phyloP scores from a whole-genome alignment of 352 stramenopile genomes.

The Phytophthora foliorum region DNA sequence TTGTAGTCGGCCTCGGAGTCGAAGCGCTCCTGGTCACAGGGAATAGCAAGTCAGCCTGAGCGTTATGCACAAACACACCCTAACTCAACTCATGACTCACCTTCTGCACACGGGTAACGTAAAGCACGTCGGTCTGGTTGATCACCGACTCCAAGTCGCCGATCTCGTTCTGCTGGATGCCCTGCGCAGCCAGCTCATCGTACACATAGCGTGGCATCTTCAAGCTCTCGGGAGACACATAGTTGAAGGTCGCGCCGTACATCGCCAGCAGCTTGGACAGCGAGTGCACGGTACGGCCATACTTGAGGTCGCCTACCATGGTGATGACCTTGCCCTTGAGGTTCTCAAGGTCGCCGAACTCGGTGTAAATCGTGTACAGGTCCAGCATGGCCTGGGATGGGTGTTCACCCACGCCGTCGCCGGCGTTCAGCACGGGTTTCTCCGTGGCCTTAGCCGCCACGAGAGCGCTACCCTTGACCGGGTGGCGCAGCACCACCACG shows the following conservation, averaged over 20 bases:
- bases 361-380: constrained; percentile 97
- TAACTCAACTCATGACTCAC: constrained; percentile 14
- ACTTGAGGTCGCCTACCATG: constrained; percentile 99
- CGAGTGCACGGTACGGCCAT: constrained; percentile 99
- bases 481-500: constrained; percentile 96
- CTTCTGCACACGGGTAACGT: constrained; percentile 98
- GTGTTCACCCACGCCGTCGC: constrained; percentile 98
- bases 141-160: constrained; percentile 91
- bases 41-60: constrained; percentile 6
- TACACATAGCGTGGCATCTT: constrained; percentile 89
- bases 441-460: constrained; percentile 78
- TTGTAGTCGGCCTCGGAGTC: constrained; percentile 95
- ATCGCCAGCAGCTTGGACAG: constrained; percentile 95
- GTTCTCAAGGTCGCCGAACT: constrained; percentile 76
- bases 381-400: constrained; percentile 99
- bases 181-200: constrained; percentile 69
- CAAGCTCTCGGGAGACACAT: constrained; percentile 91
- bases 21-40: constrained; percentile 93
- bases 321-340: constrained; percentile 93
- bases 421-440: constrained; percentile 96
- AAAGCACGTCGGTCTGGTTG: constrained; percentile 96
- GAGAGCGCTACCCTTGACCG: constrained; percentile 87
- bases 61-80: neutral
- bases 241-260: constrained; percentile 93
- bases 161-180: constrained; percentile 90